Conservation (phyloP, 768 basidiomycete genomes). For the Pulveroboletus ravenelii region DNA sequence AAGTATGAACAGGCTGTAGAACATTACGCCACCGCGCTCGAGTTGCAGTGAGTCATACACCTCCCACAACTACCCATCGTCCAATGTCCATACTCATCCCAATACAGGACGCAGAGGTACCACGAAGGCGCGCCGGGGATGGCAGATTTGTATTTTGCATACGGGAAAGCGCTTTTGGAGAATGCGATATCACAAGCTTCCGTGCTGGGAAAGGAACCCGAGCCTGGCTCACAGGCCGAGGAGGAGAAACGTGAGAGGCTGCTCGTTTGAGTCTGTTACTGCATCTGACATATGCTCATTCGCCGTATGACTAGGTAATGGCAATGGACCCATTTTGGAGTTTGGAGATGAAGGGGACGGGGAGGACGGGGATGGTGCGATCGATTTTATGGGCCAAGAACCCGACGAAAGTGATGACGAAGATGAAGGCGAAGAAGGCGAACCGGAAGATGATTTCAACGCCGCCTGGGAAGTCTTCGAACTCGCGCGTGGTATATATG, state of each 20-base stretch:
- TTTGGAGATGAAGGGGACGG: conserved; percentile 79
- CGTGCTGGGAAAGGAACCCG: conserved; percentile 84
- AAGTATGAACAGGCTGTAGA: conserved; percentile 86
- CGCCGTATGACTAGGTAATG: conserved; percentile 35
- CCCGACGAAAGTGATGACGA: conserved; percentile 49
- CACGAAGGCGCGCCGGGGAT: conserved; percentile 80
- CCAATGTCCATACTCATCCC: conserved; percentile 8
- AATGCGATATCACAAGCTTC: conserved; percentile 83
- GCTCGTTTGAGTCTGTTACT: background rate
- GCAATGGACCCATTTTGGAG: conserved; percentile 60
- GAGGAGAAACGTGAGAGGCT: conserved; percentile 33
- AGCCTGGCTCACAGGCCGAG: conserved; percentile 42
- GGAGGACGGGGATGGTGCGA: conserved; percentile 51
- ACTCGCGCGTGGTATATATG: conserved; percentile 82
- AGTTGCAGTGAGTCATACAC: conserved; percentile 61
- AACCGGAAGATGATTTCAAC: conserved; percentile 96
- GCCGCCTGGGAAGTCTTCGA: conserved; percentile 98
- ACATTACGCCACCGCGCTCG: conserved; percentile 78
- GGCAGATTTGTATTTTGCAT: conserved; percentile 85
- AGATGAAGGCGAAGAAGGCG: conserved; percentile 61
- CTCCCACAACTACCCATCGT: background rate
- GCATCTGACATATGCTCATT: conserved; percentile 2
- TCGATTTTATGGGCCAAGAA: conserved; percentile 64
- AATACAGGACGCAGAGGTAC: conserved; percentile 60
- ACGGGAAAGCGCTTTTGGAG: conserved; percentile 90